phyloP scores from a whole-genome alignment of 2,329 filamentous ascomycete genomes.

The Akanthomyces lecanii region DNA sequence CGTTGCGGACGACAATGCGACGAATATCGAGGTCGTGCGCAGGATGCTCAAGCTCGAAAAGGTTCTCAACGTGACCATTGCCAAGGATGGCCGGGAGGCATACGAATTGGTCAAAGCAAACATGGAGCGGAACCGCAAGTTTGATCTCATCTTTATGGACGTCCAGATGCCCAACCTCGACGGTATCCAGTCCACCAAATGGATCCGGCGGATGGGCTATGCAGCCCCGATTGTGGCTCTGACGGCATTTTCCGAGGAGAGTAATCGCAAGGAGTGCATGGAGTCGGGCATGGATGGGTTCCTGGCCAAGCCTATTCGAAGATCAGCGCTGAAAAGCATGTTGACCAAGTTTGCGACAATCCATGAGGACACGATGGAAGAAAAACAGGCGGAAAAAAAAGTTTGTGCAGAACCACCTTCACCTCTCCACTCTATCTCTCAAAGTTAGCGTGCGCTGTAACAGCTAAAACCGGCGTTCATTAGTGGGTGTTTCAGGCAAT shows the following conservation, averaged over 20 bases:
- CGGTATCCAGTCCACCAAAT: constrained; percentile 76
- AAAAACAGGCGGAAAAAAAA: not conserved
- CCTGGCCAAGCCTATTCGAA: constrained; percentile 68
- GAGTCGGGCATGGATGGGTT: constrained; percentile 93
- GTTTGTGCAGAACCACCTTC: too few relatives aligned
- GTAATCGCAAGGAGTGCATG: constrained; percentile 80
- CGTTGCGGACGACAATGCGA: constrained; percentile 69
- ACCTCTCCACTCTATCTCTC: too few relatives aligned
- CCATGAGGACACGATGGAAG: constrained; percentile 52
- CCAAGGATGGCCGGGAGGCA: constrained; percentile 81
- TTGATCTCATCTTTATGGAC: constrained; percentile 94
- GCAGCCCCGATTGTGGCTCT: constrained; percentile 83
- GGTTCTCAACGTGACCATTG: constrained; percentile 86
- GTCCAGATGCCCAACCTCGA: constrained; percentile 94
- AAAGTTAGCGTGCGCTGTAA: too few relatives aligned
- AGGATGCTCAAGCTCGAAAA: constrained; percentile 70
- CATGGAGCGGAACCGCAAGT: constrained; percentile 68
- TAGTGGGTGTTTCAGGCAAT: too few relatives aligned
- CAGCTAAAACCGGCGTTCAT: too few relatives aligned
- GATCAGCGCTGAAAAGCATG: constrained; percentile 82
- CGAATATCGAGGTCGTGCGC: constrained; percentile 56
- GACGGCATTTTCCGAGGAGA: constrained; percentile 86
- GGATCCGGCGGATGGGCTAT: constrained; percentile 85
- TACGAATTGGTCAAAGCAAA: constrained; percentile 79
- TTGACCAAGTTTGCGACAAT: constrained; percentile 81